These are phyloP conservation scores for Sanghuangporus sanghuang DNA, from an alignment of 1,284 basidiomycete genomes.

Conservation along the genomic window DNA sequence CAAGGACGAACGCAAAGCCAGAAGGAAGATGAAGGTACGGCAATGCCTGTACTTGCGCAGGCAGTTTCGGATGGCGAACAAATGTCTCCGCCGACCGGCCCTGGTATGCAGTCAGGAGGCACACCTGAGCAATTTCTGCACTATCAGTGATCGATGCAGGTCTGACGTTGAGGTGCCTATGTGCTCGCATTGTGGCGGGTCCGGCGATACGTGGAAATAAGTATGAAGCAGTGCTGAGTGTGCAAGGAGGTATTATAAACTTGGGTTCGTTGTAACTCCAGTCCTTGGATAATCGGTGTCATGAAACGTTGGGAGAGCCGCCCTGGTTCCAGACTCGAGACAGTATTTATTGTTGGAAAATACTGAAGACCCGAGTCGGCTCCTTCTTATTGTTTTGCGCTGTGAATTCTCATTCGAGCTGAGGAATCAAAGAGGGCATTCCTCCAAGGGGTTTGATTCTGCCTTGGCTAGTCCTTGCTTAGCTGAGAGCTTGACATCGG, in stretches of 20 bases:
- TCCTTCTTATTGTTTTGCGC: neutral
- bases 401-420: neutral
- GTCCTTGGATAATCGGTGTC: neutral
- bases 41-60: conserved; percentile 5
- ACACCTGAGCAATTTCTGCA: conserved; percentile 4
- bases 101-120: conserved; percentile 12
- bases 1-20: conserved; percentile 13
- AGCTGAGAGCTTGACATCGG: neutral
- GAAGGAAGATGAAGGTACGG: conserved; percentile 16
- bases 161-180: neutral
- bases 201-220: neutral
- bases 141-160: conserved; percentile 11
- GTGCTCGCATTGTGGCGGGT: neutral
- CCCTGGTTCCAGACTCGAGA: neutral
- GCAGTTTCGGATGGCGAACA: conserved; percentile 11
- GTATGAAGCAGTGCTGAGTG: neutral
- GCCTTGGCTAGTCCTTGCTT: neutral
- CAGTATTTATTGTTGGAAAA: neutral
- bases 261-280: neutral
- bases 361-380: neutral
- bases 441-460: neutral
- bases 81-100: conserved; percentile 3
- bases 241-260: neutral
- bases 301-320: neutral
- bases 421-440: neutral